Conservation (phyloP, 73 alveolate genomes). For the Paramecium caudatum region DNA sequence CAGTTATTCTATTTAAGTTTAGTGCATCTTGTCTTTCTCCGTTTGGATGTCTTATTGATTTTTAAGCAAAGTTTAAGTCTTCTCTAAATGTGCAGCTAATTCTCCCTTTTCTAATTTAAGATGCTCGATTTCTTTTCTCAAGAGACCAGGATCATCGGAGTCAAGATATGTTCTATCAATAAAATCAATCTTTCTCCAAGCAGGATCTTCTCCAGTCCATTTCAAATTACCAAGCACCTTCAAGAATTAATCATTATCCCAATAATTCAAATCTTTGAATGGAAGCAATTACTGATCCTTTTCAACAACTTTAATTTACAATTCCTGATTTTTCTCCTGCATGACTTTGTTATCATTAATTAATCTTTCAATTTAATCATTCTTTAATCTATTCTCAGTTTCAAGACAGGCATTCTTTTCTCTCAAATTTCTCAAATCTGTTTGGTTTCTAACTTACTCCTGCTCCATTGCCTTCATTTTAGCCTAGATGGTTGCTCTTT, state of each 20-base stretch:
- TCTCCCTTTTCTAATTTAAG: slow-evolving; percentile 93
- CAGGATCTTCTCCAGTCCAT: slow-evolving; percentile 81
- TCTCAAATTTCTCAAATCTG: slow-evolving; percentile 66
- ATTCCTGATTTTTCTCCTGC: slow-evolving; percentile 64
- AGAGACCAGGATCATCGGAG: slow-evolving; percentile 85
- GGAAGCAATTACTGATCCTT: slow-evolving; percentile 76
- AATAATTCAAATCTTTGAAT: slow-evolving; percentile 75
- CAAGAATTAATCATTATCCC: slow-evolving; percentile 77
- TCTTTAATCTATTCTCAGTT: slow-evolving; percentile 69
- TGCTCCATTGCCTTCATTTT: slow-evolving; percentile 56
- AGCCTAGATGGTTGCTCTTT: slow-evolving; percentile 76
- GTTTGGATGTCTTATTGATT: slow-evolving; percentile 89
- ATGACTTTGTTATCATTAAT: slow-evolving; percentile 71
- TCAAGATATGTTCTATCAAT: slow-evolving; percentile 88
- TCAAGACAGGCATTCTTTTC: slow-evolving; percentile 36
- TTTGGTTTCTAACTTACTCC: slow-evolving; percentile 67
- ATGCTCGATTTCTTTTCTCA: slow-evolving; percentile 89
- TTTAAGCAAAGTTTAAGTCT: slow-evolving; percentile 86
- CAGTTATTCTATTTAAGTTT: slow-evolving; percentile 86
- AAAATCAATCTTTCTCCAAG: slow-evolving; percentile 92
- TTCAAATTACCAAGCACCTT: slow-evolving; percentile 74
- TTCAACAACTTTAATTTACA: slow-evolving; percentile 60
- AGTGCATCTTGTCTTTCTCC: slow-evolving; percentile 86
- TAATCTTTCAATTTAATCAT: slow-evolving; percentile 75
- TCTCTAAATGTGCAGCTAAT: slow-evolving; percentile 95